These are phyloP conservation scores for Amaranthus hypochondriacus DNA, from an alignment of 148 eudicot genomes.

Conservation along the genomic window DNA sequence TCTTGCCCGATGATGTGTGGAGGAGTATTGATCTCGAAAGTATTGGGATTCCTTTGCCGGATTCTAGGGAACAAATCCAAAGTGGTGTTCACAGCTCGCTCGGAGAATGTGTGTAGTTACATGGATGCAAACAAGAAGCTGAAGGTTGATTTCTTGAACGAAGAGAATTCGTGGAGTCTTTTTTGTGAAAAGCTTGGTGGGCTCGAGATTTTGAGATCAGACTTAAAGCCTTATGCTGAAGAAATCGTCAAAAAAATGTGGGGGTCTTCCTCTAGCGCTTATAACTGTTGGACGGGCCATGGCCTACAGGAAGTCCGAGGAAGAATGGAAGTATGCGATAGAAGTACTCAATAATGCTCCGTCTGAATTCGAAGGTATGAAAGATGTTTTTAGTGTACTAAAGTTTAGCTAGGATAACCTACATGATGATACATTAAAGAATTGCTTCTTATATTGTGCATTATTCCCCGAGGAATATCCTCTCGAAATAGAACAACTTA, in stretches of 20 bases:
- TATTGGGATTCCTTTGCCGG: slow-evolving; percentile 43
- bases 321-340: slow-evolving; percentile 39
- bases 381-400: slow-evolving; percentile 24
- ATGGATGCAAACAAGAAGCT: slow-evolving; percentile 48
- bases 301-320: slow-evolving; percentile 36
- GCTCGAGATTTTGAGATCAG: slow-evolving; percentile 8
- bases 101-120: slow-evolving; percentile 35
- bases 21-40: slow-evolving; percentile 33
- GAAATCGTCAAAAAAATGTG: slow-evolving; percentile 33
- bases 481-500: slow-evolving; percentile 38
- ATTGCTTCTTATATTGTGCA: slow-evolving; percentile 40
- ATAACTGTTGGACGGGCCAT: slow-evolving; percentile 45
- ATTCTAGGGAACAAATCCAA: slow-evolving; percentile 32
- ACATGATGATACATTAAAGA: slow-evolving; percentile 21
- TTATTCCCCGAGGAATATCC: slow-evolving; percentile 38
- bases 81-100: slow-evolving; percentile 40
- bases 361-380: slow-evolving; percentile 41
- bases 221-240: slow-evolving; percentile 22
- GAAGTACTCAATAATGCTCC: slow-evolving; percentile 35
- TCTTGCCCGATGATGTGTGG: slow-evolving; percentile 51
- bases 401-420: slow-evolving; percentile 40
- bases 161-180: slow-evolving; percentile 37
- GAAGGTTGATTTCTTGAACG: slow-evolving; percentile 34
- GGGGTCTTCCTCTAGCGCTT: slow-evolving; percentile 46
- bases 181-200: slow-evolving; percentile 33